Conservation (phyloP, 2,329 filamentous ascomycete genomes). For the Catunica adiposa region DNA sequence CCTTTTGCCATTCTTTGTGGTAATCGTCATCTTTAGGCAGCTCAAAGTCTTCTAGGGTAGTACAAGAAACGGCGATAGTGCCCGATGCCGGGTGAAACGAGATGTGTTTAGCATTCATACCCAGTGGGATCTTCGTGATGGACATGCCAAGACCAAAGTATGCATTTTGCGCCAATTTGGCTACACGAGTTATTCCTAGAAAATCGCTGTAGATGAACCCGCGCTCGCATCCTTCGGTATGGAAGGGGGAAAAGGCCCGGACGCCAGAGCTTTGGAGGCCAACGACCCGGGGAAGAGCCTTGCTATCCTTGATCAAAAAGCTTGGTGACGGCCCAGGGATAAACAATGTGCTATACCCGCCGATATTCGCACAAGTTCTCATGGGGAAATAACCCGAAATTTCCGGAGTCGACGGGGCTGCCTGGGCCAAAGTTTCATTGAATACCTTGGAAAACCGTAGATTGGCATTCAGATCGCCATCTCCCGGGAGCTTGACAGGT, state of each 20-base stretch:
- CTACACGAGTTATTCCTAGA: slow-evolving; percentile 55
- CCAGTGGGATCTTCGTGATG: slow-evolving; percentile 53
- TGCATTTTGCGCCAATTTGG: slow-evolving; percentile 47
- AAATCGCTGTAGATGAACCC: slow-evolving; percentile 73
- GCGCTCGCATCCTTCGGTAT: slow-evolving; percentile 58
- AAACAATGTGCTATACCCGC: slow-evolving; percentile 67
- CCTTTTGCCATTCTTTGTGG: slow-evolving; percentile 63
- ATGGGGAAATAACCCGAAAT: slow-evolving; percentile 25
- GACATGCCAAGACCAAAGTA: slow-evolving; percentile 63
- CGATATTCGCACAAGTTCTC: slow-evolving; percentile 45
- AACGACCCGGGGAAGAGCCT: slow-evolving; percentile 60
- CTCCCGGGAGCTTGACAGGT: slow-evolving; percentile 37
- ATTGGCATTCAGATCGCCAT: slow-evolving; percentile 32
- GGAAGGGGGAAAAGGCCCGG: slow-evolving; percentile 56
- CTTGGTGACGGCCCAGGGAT: slow-evolving; percentile 63
- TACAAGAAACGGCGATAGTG: slow-evolving; percentile 63
- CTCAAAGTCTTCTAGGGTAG: slow-evolving; percentile 52
- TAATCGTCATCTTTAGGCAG: slow-evolving; percentile 75
- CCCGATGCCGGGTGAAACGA: slow-evolving; percentile 60
- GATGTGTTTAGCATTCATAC: slow-evolving; percentile 53
- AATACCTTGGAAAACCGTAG: slow-evolving; percentile 60
- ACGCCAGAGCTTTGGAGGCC: slow-evolving; percentile 52
- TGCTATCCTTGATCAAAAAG: slow-evolving; percentile 69
- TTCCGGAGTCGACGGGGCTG: not conserved
- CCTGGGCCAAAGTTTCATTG: slow-evolving; percentile 21